These are phyloP conservation scores for Hysterium pulicare DNA, from an alignment of 2,329 filamentous ascomycete species.

Conservation along the genomic window DNA sequence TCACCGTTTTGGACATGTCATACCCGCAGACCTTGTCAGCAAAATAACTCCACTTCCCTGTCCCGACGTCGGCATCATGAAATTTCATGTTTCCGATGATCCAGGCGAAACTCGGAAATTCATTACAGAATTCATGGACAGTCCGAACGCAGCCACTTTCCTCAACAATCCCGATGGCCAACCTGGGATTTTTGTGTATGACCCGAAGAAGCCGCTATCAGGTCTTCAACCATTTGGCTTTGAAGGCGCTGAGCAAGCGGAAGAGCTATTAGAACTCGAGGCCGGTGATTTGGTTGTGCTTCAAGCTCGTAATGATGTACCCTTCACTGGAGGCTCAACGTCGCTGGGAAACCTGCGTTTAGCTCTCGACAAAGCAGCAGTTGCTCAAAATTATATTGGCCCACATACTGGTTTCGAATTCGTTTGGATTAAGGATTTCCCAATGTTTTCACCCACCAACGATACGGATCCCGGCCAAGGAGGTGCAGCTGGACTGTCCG, in stretches of 20 bases:
- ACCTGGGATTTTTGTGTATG: constrained; percentile 74
- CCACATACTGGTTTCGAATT: constrained; percentile 59
- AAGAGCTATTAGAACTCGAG: constrained; percentile 52
- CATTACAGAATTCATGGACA: constrained; percentile 67
- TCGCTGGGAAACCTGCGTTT: constrained; percentile 68
- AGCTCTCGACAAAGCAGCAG: constrained; percentile 65
- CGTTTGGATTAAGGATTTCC: constrained; percentile 86
- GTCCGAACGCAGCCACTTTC: constrained; percentile 56
- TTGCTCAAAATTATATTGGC: constrained; percentile 58
- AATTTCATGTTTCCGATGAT: constrained; percentile 57
- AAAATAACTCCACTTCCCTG: constrained; percentile 70
- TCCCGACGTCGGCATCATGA: constrained; percentile 73
- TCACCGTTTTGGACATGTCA: constrained; percentile 59
- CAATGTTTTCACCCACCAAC: constrained; percentile 75
- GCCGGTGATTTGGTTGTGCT: constrained; percentile 74
- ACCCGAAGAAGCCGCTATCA: constrained; percentile 68
- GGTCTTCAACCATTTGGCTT: constrained; percentile 78
- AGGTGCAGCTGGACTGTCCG: constrained; percentile 72
- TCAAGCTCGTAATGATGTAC: constrained; percentile 68
- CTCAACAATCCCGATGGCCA: constrained; percentile 70
- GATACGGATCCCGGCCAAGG: constrained; percentile 73
- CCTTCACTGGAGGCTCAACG: constrained; percentile 70
- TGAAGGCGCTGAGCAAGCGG: constrained; percentile 60
- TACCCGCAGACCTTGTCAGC: constrained; percentile 61
- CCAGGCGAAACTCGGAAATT: constrained; percentile 58